phyloP scores from a whole-genome alignment of 2,329 filamentous ascomycete species.

The Trichoderma aggressivum region DNA sequence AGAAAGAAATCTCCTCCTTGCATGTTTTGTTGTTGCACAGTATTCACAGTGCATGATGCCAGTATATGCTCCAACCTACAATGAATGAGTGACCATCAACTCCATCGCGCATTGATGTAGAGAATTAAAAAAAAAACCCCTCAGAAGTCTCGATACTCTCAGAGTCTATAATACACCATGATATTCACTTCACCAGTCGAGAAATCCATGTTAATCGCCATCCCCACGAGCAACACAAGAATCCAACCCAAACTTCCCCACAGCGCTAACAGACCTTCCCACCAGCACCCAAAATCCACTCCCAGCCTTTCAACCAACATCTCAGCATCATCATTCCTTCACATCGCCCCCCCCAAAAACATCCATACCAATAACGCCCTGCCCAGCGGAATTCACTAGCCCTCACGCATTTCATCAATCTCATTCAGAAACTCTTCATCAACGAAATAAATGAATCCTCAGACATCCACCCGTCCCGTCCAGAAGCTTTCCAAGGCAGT shows the following conservation, averaged over 20 bases:
- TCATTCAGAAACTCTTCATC: neutral
- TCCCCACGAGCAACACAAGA: neutral
- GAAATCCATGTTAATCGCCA: neutral
- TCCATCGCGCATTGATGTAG: neutral
- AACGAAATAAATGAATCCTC: neutral
- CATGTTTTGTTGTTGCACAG: neutral
- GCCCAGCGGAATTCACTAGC: no score
- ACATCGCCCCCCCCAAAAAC: neutral
- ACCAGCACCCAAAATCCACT: neutral
- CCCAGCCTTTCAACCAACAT: neutral
- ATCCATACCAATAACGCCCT: neutral
- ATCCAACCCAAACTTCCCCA: neutral
- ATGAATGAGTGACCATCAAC: neutral
- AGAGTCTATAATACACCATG: neutral
- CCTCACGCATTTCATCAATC: neutral
- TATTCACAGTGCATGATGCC: neutral
- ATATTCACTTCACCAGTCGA: neutral
- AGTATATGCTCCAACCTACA: neutral
- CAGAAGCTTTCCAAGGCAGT: constrained; percentile 54
- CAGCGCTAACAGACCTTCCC: neutral
- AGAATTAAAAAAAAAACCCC: neutral
- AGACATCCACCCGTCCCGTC: constrained; percentile 43
- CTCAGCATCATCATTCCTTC: neutral
- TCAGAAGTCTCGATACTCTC: neutral
- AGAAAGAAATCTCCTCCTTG: neutral